Evolutionary conservation across 331 rosid genomes (phyloP).

Genomic region (Quercus lobata): DNA sequence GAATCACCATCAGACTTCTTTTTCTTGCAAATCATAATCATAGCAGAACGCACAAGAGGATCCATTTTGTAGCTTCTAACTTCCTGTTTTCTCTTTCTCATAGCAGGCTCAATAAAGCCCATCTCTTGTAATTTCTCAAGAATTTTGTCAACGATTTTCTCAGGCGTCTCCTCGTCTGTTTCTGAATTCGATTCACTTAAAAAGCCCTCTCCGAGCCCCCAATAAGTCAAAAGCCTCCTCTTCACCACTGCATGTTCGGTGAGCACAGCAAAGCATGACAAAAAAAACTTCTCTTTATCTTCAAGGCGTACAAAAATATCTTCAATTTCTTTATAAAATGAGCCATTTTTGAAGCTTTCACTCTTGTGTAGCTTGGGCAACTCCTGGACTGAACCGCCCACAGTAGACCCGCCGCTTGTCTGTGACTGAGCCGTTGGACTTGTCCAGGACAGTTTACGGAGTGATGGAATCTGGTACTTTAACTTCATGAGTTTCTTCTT

Average conservation of each 20-base stretch:
- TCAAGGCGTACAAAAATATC: neutral
- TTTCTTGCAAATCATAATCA: neutral
- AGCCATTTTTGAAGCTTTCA: neutral
- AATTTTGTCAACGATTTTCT: neutral
- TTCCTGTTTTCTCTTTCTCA: neutral
- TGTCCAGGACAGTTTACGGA: fast-evolving
- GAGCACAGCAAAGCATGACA: conserved; percentile 18
- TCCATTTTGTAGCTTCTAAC: conserved; percentile 8
- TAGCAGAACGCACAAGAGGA: conserved; percentile 25
- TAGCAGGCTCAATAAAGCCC: conserved; percentile 23
- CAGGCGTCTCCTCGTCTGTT: neutral
- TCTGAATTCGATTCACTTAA: too few relatives aligned
- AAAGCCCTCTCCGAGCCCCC: conserved; percentile 21
- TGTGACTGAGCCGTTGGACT: fast-evolving
- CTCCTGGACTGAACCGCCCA: too few relatives aligned
- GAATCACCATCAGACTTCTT: conserved; percentile 1
- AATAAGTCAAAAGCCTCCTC: conserved; percentile 24
- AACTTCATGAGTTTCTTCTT: fast-evolving
- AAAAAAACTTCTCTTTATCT: neutral
- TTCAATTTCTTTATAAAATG: neutral
- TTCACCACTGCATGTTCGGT: conserved; percentile 18
- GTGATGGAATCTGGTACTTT: too few relatives aligned
- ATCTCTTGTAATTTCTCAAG: neutral
- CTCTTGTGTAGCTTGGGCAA: neutral
- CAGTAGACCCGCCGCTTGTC: too few relatives aligned